Base-by-base conservation (phyloP, 768 basidiomycete species). In the Dentipellis sp. region DNA sequence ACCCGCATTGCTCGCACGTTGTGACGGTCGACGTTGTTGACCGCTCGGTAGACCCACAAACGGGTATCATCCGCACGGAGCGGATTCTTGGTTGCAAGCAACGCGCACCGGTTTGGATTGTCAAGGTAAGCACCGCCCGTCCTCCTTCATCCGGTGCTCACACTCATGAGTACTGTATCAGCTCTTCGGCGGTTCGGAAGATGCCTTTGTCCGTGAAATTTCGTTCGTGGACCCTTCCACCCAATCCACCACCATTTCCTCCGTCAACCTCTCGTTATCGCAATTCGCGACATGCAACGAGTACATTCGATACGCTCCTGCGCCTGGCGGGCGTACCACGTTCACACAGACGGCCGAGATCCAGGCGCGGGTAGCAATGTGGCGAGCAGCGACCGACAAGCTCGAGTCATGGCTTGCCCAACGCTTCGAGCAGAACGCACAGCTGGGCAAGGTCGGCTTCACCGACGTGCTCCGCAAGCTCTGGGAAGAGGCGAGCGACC, bases 271-370 rank as follows among this genome's bases (percentile, higher is more conserved):
- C 52, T 91, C 90, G 11, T 74, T 97, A 29, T 93, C 92, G n/a
- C 91, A 95, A 72, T 94, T 95, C 64, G 88, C 91, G 59, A 91
- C 87, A 39, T 95, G 91, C 67, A 83, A 89, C 62, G 94, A 97
- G 71, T 83, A 82, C 63, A 94, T 97, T 71, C 83, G 81, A 55
- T 97, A 97, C 67, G 76, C 78, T 1, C 94, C 94, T 0, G 71
- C 77, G n/a, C 77, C 80, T 0, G 64, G 74, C 21, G 72, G 77
- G 50, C 76, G 80, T 49, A 97, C 93, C 9, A 65, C 76, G 29
- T 97, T 97, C 68, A 68, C 74, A 4, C 94, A 97, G 69, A 91
- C 92, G n/a, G 94, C 94, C 2, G 87, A 94, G 71, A 83, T 97
- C 54, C 88, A 92, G 67, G 81, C 90, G 2, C 82, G 90, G 54